phyloP scores from a whole-genome alignment of 805 yeast genomes.

The Danielozyma ontarioensis region DNA sequence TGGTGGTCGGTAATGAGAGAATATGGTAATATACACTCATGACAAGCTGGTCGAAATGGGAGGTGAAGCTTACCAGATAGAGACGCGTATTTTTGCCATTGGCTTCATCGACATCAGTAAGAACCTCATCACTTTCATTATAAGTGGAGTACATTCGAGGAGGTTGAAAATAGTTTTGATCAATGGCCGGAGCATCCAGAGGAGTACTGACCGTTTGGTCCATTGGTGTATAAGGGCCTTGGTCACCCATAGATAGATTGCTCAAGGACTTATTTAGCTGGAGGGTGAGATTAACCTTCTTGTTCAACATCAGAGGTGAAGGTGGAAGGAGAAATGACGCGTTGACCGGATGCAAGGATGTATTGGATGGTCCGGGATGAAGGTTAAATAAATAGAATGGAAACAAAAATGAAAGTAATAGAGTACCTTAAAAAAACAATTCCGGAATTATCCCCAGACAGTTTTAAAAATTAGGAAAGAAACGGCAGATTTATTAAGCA shows the following conservation, averaged over 20 bases:
- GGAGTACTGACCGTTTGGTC: slow-evolving; percentile 41
- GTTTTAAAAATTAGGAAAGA: no score
- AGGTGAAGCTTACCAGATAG: slow-evolving; percentile 32
- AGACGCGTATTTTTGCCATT: slow-evolving; percentile 15
- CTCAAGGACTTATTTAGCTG: slow-evolving; percentile 28
- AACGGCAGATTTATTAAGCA: no score
- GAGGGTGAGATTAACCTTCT: slow-evolving; percentile 27
- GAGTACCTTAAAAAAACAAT: no score
- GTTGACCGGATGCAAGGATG: no score
- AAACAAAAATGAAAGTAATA: no score
- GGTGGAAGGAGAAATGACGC: not conserved
- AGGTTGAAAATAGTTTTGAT: slow-evolving; percentile 5
- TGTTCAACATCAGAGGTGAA: slow-evolving; percentile 23
- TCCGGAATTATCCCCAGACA: no score
- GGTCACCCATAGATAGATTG: slow-evolving; percentile 12
- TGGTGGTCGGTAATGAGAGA: slow-evolving; percentile 38
- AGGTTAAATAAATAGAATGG: no score
- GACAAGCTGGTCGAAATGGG: slow-evolving; percentile 32
- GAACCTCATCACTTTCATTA: slow-evolving; percentile 37
- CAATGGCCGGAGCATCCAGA: slow-evolving; percentile 20
- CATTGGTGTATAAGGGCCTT: slow-evolving; percentile 39
- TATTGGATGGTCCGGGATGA: no score
- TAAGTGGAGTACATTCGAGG: slow-evolving; percentile 8
- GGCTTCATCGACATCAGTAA: slow-evolving; percentile 34
- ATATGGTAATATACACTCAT: slow-evolving; percentile 29